Evolutionary conservation across 176 grass and related monocot genomes (phyloP), one percentile per base, ranked within the genome.

Genomic region (Avena atlantica): DNA sequence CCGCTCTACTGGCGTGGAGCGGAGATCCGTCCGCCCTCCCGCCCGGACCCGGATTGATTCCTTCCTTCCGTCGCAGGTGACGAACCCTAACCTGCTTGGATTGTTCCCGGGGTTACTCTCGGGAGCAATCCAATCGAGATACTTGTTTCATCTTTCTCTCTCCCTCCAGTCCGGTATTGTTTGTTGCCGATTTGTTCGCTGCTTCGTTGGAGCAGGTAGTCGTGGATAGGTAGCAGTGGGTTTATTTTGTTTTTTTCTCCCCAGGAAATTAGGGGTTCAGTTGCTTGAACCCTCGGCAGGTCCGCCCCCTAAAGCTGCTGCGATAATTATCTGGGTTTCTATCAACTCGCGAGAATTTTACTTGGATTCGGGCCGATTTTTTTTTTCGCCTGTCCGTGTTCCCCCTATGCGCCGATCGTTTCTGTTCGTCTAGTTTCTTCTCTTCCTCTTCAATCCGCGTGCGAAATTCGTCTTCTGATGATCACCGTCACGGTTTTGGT

Each of bases 261-360:
- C 49, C 25, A 34, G 4, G 1, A 12, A 76, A 55, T 31, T 34
- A 5, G 74, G 49, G 73, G 48, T 31, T 76, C 74, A 5, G 74
- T 76, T 72, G 70, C 71, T 75, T 76, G 74, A 76, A 76, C 74
- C 74, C 74, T 76, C 74, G 74, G 13, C 49, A 31, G 74, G 74
- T 76, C 74, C 74, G 74, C 74, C 74, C 13, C 47, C 5, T 14
- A 6, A 4, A 53, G 70, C 12, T 29, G 64, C 40, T 42, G 40
- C 40, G 40, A 42, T 42, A 42, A 42, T 42, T 7, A 42, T 42
- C 40, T 42, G 40, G 5, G 0, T 42, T 42, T 42, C 40, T 42
- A 42, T 42, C 40, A 42, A 42, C 40, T 42, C 40, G 45, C 45
- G 45, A 48, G 14, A 4, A 69, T 9, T 10, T 8, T 42, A 82